Conservation (phyloP, 345 rosid species). For the Linum tenue region DNA sequence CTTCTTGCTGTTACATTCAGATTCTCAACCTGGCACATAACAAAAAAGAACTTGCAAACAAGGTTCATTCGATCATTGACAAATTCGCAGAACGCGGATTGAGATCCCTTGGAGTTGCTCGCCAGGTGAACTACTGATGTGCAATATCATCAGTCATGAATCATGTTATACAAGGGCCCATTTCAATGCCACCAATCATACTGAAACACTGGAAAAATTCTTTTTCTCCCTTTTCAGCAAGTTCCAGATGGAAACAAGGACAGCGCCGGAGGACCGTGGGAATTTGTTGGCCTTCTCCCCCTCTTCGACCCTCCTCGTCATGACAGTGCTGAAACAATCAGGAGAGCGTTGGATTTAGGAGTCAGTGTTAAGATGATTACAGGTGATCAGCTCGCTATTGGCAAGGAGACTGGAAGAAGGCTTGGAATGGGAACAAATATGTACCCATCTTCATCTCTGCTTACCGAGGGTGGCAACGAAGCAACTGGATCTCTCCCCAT, state of each 20-base stretch:
- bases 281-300: constrained; percentile 64
- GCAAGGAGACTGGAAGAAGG: constrained; percentile 56
- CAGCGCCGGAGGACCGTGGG: constrained; percentile 61
- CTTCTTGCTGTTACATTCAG: constrained; percentile 14
- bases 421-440: constrained; percentile 31
- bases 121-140: constrained; percentile 28
- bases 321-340: constrained; percentile 53
- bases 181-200: background rate
- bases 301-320: constrained; percentile 58
- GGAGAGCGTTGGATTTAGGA: constrained; percentile 50
- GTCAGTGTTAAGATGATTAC: constrained; percentile 67
- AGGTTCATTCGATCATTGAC: constrained; percentile 37
- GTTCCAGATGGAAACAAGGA: constrained; percentile 45
- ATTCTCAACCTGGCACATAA: constrained; percentile 48
- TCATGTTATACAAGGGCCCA: background rate
- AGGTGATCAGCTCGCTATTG: constrained; percentile 60
- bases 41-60: constrained; percentile 35
- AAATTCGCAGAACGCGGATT: constrained; percentile 58
- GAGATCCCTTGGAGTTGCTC: constrained; percentile 53
- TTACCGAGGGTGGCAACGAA: background rate
- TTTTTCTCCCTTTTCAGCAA: constrained; percentile 21
- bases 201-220: background rate
- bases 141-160: background rate
- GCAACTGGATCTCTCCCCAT: background rate
- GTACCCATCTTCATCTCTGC: constrained; percentile 37